These are phyloP conservation scores for Metschnikowia gelsemii DNA, from an alignment of 805 yeast genomes.

Conservation along the genomic window DNA sequence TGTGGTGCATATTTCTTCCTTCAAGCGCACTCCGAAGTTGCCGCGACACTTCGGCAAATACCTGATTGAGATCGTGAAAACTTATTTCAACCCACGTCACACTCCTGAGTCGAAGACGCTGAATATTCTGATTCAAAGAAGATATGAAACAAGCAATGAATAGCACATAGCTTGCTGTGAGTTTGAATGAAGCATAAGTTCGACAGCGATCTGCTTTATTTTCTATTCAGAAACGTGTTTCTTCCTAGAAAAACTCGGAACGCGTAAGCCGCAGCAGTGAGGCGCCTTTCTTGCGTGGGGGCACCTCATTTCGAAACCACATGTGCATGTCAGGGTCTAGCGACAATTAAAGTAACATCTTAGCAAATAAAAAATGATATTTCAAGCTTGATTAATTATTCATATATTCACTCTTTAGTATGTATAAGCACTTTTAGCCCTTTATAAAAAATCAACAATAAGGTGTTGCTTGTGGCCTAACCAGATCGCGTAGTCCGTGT, in stretches of 20 bases:
- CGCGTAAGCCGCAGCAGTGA: neutral
- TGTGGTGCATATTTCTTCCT: too few relatives aligned
- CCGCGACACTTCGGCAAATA: neutral
- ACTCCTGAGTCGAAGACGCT: too few relatives aligned
- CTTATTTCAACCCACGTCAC: neutral
- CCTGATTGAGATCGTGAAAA: neutral
- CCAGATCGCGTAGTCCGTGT: conserved; percentile 58
- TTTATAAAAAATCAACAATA: conserved; percentile 5
- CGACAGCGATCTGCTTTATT: neutral
- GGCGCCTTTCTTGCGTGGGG: too few relatives aligned
- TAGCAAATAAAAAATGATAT: too few relatives aligned
- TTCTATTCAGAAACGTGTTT: too few relatives aligned
- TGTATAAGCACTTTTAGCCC: neutral
- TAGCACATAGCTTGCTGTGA: too few relatives aligned
- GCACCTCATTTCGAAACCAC: neutral
- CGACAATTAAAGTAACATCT: too few relatives aligned
- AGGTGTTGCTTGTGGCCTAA: conserved; percentile 44
- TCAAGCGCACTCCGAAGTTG: neutral
- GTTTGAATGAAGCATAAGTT: too few relatives aligned
- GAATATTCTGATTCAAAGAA: too few relatives aligned
- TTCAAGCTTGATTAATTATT: too few relatives aligned
- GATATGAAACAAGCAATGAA: too few relatives aligned
- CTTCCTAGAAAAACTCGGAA: neutral
- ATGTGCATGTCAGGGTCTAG: neutral
- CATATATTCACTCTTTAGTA: too few relatives aligned